Evolutionary conservation across 305 asterid genomes (phyloP), one percentile per base, ranked within the genome.

Genomic region (Lippia alba): DNA sequence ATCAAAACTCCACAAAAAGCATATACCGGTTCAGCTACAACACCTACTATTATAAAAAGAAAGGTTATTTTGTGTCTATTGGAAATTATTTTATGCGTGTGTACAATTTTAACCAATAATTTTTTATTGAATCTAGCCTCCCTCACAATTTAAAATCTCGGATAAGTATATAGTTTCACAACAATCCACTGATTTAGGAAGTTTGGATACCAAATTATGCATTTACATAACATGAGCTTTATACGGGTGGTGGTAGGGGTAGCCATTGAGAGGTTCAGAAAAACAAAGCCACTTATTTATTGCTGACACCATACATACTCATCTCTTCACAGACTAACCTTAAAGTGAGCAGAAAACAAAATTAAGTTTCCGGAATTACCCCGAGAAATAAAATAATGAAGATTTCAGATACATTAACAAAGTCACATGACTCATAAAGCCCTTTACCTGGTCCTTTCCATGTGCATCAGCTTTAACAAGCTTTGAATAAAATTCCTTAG

Each of bases 391-490:
- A 57, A 56, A 69, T 51, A 68, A 44, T 12, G 46, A 67, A 55
- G 39, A 12, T 18, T 76, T 65, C 61, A 57, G 56, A 65, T 30
- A 55, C 41, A 48, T 41, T 54, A 56, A 65, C 76, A 51, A 55
- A 36, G 65, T 50, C 16, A 24, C 60, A 46, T 75, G 30, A 64
- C 20, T 59, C 44, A 46, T 45, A 54, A 83, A 66, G 50, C 48
- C 48, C 16, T 41, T 7, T 75, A 91, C 99, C 99, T 92, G 96
- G 86, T 94, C 99, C 79, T 94, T 94, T 68, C 99, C 99, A 53
- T 90, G 84, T 40, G 81, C 94, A 79, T 92, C 98, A 79, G 96
- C 96, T 85, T 94, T 94, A 46, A 94, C 96, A 78, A 94, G 97
- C 83, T 94, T 94, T 5, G 98, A 94, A 80, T 88, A 94, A 72